Evolutionary conservation across 2,329 filamentous ascomycete genomes (phyloP).

Genomic region (Emmonsiellopsis sp.): DNA sequence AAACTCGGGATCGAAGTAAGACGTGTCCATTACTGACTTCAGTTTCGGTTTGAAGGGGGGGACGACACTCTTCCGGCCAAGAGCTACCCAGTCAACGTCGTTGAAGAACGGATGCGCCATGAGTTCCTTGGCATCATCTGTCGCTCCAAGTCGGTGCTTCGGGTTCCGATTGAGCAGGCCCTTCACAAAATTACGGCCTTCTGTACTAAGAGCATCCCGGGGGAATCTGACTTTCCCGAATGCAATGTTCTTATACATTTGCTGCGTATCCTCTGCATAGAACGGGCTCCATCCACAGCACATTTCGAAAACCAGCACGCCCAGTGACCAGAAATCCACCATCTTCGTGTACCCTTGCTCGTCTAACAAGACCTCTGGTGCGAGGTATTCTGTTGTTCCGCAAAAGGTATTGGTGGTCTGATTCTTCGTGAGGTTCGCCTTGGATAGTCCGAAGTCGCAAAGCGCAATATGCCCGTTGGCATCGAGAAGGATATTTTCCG

Average conservation of each 20-base stretch:
- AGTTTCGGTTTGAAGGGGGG: slow-evolving; percentile 97
- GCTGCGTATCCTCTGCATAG: slow-evolving; percentile 96
- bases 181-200: slow-evolving; percentile 97
- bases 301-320: slow-evolving; percentile 98
- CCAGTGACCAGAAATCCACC: slow-evolving; percentile 99
- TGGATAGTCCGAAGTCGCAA: slow-evolving; percentile 95
- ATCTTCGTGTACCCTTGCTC: slow-evolving; percentile 98
- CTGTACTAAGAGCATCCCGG: slow-evolving; percentile 83
- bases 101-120: slow-evolving; percentile 91
- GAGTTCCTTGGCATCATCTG: slow-evolving; percentile 83
- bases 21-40: slow-evolving; percentile 91
- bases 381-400: slow-evolving; percentile 94
- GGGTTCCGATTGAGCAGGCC: slow-evolving; percentile 94
- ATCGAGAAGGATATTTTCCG: slow-evolving; percentile 93
- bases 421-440: slow-evolving; percentile 93
- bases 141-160: slow-evolving; percentile 85
- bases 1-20: slow-evolving; percentile 97
- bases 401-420: slow-evolving; percentile 99
- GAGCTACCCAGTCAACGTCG: slow-evolving; percentile 84
- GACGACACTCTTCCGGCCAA: slow-evolving; percentile 83
- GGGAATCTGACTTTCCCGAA: slow-evolving; percentile 98
- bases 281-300: slow-evolving; percentile 99
- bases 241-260: slow-evolving; percentile 99
- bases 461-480: slow-evolving; percentile 96
- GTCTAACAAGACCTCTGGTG: slow-evolving; percentile 87